Evolutionary conservation across 306 rosid genomes (phyloP).

Genomic region (Calophaca sinica): DNA sequence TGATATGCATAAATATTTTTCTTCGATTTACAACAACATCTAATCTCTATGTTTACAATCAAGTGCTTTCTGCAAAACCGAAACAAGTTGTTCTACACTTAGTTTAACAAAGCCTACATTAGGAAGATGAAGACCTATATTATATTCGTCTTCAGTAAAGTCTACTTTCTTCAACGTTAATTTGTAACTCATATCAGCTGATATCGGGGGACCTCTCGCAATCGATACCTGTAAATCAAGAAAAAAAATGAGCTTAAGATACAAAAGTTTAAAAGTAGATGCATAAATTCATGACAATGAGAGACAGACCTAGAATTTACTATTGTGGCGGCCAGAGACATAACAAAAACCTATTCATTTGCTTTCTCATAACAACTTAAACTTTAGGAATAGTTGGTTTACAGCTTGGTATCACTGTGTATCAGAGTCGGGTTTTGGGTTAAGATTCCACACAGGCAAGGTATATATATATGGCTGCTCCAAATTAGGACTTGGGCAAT

Average conservation of each 20-base stretch:
- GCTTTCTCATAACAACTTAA: background rate
- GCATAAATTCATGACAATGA: background rate
- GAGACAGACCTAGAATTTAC: background rate
- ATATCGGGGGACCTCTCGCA: constrained; percentile 78
- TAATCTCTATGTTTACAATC: constrained; percentile 27
- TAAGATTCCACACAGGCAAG: background rate
- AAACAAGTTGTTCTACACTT: constrained; percentile 68
- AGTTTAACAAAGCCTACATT: constrained; percentile 52
- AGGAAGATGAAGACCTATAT: constrained; percentile 74
- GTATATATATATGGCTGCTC: too few relatives aligned
- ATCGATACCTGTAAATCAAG: constrained; percentile 60
- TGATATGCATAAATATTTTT: background rate
- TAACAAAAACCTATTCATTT: background rate
- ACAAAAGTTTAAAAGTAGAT: background rate
- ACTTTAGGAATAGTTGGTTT: constrained; percentile 12
- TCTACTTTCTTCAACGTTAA: constrained; percentile 58
- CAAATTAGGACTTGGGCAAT: too few relatives aligned
- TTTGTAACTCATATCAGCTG: constrained; percentile 61
- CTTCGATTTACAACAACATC: constrained; percentile 25
- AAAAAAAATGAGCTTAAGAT: background rate
- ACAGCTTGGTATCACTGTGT: background rate
- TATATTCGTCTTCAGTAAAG: constrained; percentile 63
- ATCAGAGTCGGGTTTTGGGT: constrained; percentile 1
- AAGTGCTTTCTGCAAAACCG: constrained; percentile 42
- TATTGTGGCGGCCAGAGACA: background rate